Evolutionary conservation across 1,139 yeast species (phyloP), one percentile per base, ranked within the genome.

Genomic region (Yamadazyma sp.): DNA sequence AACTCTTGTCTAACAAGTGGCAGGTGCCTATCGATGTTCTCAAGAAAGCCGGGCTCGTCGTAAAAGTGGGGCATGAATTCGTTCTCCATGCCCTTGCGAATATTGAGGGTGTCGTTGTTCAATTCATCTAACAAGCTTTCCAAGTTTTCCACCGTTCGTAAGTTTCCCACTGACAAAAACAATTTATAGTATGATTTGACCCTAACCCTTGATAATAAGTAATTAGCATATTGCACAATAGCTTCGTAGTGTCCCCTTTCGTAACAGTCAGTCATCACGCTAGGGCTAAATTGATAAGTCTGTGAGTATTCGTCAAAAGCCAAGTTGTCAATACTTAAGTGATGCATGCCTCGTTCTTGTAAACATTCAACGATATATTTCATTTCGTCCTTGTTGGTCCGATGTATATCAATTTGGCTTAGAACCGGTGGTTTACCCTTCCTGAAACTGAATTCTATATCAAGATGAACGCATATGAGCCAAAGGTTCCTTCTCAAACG

Each of bases 381-480:
- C 21, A 46, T 29, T 28, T 46, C 45, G 4, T 38, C 40, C 9
- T 29, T 37, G 3, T 44, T 26, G 10, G 38, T 29, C 8, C 39
- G 23, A 3, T 32, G 23, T 16, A 67, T 69, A 56, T 81, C 86
- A 12, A 50, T 49, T 29, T 64, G 70, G 47, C 70, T 64, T 16
- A 82, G 65, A 10, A 73, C 50, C 0, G 87, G 84, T 1, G 87
- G 78, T 42, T 77, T 74, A 2, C 90, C 89, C 25, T 69, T 56
- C 44, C 78, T 71, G 50, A 77, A 62, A 39, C 84, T 73, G 17
- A 69, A 52, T 32, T 76, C 82, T 43, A 74, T 70, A 51, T 85
- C 90, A 38, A 69, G 54, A 25, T 60, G 54, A 43, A 75, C 78
- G 39, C 83, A 71, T 17, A 61, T 38, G 76, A 81, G 73, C 80